Conservation (phyloP, 1,284 basidiomycete genomes). For the Fomitopsis betulina region DNA sequence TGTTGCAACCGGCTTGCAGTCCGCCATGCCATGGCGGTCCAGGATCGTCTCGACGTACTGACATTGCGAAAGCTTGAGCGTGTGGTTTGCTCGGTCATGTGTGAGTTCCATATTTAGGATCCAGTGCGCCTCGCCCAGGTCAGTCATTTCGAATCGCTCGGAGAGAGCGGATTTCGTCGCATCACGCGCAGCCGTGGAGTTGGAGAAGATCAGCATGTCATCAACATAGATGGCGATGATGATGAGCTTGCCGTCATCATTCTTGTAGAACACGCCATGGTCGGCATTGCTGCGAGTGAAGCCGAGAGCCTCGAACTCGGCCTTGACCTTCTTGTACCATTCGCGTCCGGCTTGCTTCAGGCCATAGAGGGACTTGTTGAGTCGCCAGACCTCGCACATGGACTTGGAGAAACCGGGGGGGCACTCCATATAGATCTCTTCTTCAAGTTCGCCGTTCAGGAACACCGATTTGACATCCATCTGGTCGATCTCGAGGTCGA, state of each 20-base stretch:
- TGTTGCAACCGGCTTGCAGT: conserved; percentile 16
- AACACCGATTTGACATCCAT: conserved; percentile 44
- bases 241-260: conserved; percentile 11
- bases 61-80: conserved; percentile 25
- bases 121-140: conserved; percentile 27
- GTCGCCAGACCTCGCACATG: conserved; percentile 12
- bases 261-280: conserved; percentile 24
- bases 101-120: conserved; percentile 32
- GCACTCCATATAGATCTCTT: conserved; percentile 36
- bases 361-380: conserved; percentile 24
- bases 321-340: conserved; percentile 22
- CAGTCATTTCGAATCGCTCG: conserved; percentile 24
- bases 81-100: conserved; percentile 20
- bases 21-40: conserved; percentile 17
- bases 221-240: conserved; percentile 31
- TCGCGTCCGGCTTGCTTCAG: conserved; percentile 25
- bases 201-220: conserved; percentile 25
- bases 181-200: conserved; percentile 10
- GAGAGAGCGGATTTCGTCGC: conserved; percentile 20
- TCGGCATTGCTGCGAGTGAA: conserved; percentile 23
- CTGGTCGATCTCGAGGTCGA: conserved; percentile 28
- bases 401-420: conserved; percentile 29
- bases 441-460: conserved; percentile 36
- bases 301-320: conserved; percentile 15
- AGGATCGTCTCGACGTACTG: conserved; percentile 27